phyloP scores from a whole-genome alignment of 2,329 filamentous ascomycete species.

The Trichoderma sp. region DNA sequence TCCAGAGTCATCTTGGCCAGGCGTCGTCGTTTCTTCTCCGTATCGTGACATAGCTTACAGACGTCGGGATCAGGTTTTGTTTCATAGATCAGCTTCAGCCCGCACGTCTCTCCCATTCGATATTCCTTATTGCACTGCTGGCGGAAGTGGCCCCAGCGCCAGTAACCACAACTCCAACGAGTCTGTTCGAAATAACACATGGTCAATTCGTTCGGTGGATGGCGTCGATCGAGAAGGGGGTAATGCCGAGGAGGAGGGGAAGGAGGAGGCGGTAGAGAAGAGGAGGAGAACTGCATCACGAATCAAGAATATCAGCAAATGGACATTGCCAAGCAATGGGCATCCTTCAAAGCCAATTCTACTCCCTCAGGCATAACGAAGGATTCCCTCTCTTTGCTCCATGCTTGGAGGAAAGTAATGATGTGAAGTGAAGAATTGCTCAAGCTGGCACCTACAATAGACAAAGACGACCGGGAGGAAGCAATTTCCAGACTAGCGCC shows the following conservation, averaged over 20 bases:
- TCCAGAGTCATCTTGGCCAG: constrained; percentile 72
- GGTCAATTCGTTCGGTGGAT: constrained; percentile 31
- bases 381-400: background rate
- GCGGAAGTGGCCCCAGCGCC: constrained; percentile 91
- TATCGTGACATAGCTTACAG: constrained; percentile 86
- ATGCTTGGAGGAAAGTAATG: background rate
- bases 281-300: constrained; percentile 22
- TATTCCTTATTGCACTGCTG: constrained; percentile 94
- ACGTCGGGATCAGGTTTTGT: constrained; percentile 62
- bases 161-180: constrained; percentile 81
- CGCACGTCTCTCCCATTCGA: constrained; percentile 93
- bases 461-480: constrained; percentile 3
- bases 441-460: constrained; percentile 13
- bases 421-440: background rate
- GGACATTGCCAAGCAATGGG: constrained; percentile 22
- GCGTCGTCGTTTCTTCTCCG: constrained; percentile 78
- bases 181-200: constrained; percentile 98
- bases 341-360: background rate
- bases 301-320: constrained; percentile 21
- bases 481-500: constrained; percentile 20
- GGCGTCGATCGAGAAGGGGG: constrained; percentile 7
- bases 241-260: background rate
- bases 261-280: background rate
- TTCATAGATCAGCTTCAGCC: constrained; percentile 82
- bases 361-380: background rate